Evolutionary conservation across 1,284 basidiomycete species (phyloP).

Genomic region (Rhodotorula sp.): DNA sequence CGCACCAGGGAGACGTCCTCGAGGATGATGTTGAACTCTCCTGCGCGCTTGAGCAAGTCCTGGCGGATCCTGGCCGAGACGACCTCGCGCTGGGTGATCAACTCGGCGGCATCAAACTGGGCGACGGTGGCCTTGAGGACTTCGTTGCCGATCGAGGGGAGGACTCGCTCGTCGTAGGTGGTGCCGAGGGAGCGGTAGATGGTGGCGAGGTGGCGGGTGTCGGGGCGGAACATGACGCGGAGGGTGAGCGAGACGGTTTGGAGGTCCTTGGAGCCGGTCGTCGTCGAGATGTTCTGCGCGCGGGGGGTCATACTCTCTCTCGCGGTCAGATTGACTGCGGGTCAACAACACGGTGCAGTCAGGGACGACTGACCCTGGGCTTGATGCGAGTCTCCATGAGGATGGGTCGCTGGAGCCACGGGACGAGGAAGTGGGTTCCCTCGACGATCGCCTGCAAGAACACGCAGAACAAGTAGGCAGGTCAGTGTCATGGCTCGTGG

Average conservation of each 20-base stretch:
- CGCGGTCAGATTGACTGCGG: background rate
- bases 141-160: slow-evolving; percentile 78
- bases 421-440: slow-evolving; percentile 96
- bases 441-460: slow-evolving; percentile 70
- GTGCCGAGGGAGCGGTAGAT: slow-evolving; percentile 93
- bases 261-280: slow-evolving; percentile 90
- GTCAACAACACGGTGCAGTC: too few relatives aligned
- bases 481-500: background rate
- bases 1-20: slow-evolving; percentile 98
- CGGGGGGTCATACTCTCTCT: slow-evolving; percentile 1
- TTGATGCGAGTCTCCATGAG: slow-evolving; percentile 98
- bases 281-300: slow-evolving; percentile 87
- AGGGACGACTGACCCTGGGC: slow-evolving; percentile 65
- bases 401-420: slow-evolving; percentile 86
- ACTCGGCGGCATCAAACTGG: slow-evolving; percentile 96
- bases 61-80: slow-evolving; percentile 91
- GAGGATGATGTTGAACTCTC: slow-evolving; percentile 92
- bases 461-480: too few relatives aligned
- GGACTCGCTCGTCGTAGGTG: slow-evolving; percentile 82
- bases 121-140: slow-evolving; percentile 97
- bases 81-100: slow-evolving; percentile 67
- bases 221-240: slow-evolving; percentile 90
- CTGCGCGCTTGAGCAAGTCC: slow-evolving; percentile 87
- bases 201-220: slow-evolving; percentile 79
- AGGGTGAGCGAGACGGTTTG: slow-evolving; percentile 98